phyloP scores from a whole-genome alignment of 208 protist species.

The Spongospora subterranea region DNA sequence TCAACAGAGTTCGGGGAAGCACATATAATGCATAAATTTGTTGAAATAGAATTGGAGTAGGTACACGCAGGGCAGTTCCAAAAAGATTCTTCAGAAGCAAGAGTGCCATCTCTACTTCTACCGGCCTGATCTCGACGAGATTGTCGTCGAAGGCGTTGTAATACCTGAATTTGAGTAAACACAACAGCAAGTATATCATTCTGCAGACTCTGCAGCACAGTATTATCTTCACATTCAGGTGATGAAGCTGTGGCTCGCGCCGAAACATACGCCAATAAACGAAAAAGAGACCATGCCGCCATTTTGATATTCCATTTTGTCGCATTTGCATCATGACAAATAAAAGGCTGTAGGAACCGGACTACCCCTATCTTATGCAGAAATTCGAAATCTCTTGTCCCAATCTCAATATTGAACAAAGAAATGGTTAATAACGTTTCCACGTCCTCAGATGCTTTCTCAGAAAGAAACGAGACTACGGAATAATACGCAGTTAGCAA shows the following conservation, averaged over 20 bases:
- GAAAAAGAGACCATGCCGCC: conserved; percentile 38
- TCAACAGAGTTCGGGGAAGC: neutral
- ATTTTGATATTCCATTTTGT: neutral
- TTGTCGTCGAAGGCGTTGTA: neutral
- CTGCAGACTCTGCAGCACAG: neutral
- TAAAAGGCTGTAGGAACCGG: neutral
- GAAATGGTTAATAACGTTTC: neutral
- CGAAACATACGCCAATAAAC: neutral
- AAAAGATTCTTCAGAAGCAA: neutral
- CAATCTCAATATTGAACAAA: neutral
- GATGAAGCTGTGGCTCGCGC: neutral
- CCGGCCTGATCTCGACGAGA: neutral
- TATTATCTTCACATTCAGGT: neutral
- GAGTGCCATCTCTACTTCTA: neutral
- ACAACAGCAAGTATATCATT: neutral
- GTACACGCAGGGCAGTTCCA: conserved; percentile 37
- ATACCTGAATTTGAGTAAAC: neutral
- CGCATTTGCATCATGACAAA: neutral
- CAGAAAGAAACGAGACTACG: neutral
- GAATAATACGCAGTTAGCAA: conserved; percentile 11
- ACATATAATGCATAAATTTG: neutral
- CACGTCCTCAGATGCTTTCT: neutral
- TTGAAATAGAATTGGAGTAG: neutral
- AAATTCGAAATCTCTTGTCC: neutral
- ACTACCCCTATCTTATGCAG: conserved; percentile 23